Base-by-base conservation (phyloP, 2,329 filamentous ascomycete genomes). In the Epichloe coenophiala region DNA sequence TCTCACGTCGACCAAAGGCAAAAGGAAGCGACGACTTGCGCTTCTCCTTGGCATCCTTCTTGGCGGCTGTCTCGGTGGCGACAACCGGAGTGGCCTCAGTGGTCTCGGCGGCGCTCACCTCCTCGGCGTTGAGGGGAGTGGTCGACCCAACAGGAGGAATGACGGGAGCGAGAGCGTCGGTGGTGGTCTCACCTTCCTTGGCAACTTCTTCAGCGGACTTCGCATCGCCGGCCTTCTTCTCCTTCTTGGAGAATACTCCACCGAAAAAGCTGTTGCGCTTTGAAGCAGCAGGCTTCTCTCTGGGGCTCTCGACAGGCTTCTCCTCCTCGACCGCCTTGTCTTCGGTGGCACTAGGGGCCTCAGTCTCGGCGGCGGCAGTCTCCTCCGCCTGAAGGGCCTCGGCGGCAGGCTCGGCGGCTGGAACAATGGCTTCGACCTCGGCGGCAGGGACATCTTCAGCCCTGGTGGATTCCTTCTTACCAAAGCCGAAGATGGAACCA, bases 11-110 rank as follows among this genome's bases (percentile, higher is more conserved):
- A 61, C 87, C 81, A 62, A 81, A 83, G 60, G 80, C 81, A 70
- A 94, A 94, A 46, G 76, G 76, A 8, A 80, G 68, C 62, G 90
- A 83, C 58, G 87, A 93, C 69, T 82, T 81, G 68, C 88, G 86
- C 86, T 94, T 95, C 69, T 80, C 76, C 81, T 88, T 89, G 59
- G 75, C 65, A 55, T 79, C 77, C 69, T 80, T 80, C 67, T 79
- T 79, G 51, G 70, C 58, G 69, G 82, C 80, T 53, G 72, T 71
- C 56, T 74, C 73, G 51, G 71, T 64, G 27, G 71, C 72, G 56
- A 73, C 73, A 51, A 70, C 64, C 27, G 68, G 64, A 50, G 70
- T 61, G 44, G 56, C 62, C 59, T 78, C 75, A 3, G 70, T 66
- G 21, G 68, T 68, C 65, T 78, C 74, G 39, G 70, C 69, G 52